phyloP scores from a whole-genome alignment of 371 early-diverging fungal species.

The Lichtheimia ramosa region DNA sequence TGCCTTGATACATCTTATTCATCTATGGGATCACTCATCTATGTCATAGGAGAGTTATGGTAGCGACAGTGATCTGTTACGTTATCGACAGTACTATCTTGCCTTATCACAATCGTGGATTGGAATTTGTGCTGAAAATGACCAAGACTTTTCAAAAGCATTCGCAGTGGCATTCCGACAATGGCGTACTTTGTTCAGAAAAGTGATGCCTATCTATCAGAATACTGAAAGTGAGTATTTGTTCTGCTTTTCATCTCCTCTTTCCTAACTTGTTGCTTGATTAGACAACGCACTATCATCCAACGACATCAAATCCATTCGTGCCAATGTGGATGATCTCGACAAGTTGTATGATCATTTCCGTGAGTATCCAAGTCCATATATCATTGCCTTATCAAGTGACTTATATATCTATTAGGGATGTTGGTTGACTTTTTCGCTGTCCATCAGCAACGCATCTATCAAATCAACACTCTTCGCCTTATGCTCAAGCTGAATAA shows the following conservation, averaged over 20 bases:
- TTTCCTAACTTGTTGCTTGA: background rate
- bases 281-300: constrained; percentile 1
- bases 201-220: constrained; percentile 21
- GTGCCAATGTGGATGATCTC: constrained; percentile 28
- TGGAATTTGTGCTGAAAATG: constrained; percentile 48
- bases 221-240: background rate
- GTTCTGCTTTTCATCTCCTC: background rate
- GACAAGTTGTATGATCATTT: constrained; percentile 43
- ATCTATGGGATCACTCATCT: background rate
- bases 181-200: constrained; percentile 54
- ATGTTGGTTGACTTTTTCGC: constrained; percentile 53
- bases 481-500: constrained; percentile 51
- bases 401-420: background rate
- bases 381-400: background rate
- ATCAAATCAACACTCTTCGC: constrained; percentile 44
- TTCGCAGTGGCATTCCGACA: constrained; percentile 55
- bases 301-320: constrained; percentile 2
- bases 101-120: constrained; percentile 60
- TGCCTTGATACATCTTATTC: background rate
- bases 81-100: constrained; percentile 51
- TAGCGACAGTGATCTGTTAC: constrained; percentile 37
- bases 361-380: constrained; percentile 9
- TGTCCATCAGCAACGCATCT: constrained; percentile 36
- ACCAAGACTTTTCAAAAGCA: constrained; percentile 25
- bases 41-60: constrained; percentile 22